These are phyloP conservation scores for Populus nigra DNA, from an alignment of 345 rosid species.

Conservation along the genomic window DNA sequence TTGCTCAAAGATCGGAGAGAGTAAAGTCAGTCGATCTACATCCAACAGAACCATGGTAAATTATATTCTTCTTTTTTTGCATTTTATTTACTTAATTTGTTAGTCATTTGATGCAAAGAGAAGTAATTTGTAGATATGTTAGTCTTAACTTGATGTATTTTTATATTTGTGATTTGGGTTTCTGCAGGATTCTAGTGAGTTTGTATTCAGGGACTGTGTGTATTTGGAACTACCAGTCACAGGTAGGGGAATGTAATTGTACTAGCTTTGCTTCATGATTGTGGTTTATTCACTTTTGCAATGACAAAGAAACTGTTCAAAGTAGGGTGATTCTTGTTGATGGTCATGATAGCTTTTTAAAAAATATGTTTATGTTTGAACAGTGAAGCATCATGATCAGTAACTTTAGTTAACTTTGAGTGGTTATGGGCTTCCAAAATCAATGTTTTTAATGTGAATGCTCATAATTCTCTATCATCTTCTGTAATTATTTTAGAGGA, in stretches of 20 bases:
- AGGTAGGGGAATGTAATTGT: conserved; percentile 45
- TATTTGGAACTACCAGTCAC: conserved; percentile 67
- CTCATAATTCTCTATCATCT: background rate
- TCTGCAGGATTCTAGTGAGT: conserved; percentile 51
- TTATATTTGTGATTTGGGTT: conserved; percentile 1
- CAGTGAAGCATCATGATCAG: background rate
- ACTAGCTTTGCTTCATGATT: background rate
- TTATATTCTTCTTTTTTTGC: background rate
- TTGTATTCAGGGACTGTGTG: conserved; percentile 53
- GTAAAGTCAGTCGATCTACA: conserved; percentile 57
- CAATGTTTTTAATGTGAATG: background rate
- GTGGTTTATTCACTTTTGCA: background rate
- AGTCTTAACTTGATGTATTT: background rate
- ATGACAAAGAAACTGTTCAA: background rate
- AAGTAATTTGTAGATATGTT: background rate
- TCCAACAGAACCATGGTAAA: conserved; percentile 56
- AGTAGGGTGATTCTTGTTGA: background rate
- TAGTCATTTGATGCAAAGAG: background rate
- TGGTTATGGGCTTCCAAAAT: background rate
- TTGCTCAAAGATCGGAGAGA: conserved; percentile 55
- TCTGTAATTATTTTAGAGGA: background rate
- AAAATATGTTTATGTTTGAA: background rate
- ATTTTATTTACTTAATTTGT: background rate
- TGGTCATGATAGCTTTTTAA: background rate
- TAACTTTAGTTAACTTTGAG: background rate